A percentile compares a stretch with the other conserved stretches of the same genome.
Conservation (phyloP, 495 filamentous ascomycete species). For the Penicillium argentinense region DNA sequence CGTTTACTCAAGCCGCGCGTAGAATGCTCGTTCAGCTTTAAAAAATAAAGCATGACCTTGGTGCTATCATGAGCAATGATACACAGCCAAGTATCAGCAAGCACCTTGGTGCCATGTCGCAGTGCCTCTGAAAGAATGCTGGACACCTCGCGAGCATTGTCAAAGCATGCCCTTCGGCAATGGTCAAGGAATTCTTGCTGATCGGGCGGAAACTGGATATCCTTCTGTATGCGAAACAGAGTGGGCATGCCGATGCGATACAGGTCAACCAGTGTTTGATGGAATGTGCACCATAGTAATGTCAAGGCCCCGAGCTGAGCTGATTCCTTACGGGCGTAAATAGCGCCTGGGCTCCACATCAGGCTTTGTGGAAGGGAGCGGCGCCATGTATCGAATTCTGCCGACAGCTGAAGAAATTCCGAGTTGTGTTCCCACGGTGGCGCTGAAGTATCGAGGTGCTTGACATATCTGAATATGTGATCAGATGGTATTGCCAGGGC, state of each 20-base stretch:
- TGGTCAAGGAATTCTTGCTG: slow-evolving; percentile 12
- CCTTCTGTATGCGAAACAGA: slow-evolving; percentile 12
- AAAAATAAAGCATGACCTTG: slow-evolving; percentile 18
- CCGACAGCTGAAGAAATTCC: slow-evolving; percentile 9
- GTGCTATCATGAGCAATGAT: slow-evolving; percentile 20
- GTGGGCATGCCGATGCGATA: slow-evolving; percentile 21
- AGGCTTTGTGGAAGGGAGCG: slow-evolving; percentile 10
- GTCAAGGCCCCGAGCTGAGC: slow-evolving; percentile 17
- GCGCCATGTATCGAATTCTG: slow-evolving; percentile 15
- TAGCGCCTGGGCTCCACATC: slow-evolving; percentile 9
- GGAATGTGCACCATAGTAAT: slow-evolving; percentile 19
- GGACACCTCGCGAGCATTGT: slow-evolving; percentile 13
- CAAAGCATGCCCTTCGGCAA: slow-evolving; percentile 13
- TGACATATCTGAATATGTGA: slow-evolving; percentile 11
- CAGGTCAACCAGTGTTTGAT: slow-evolving; percentile 20
- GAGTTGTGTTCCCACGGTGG: slow-evolving; percentile 16
- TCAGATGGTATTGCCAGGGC: no score
- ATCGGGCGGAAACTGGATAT: slow-evolving; percentile 12
- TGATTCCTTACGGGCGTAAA: slow-evolving; percentile 20
- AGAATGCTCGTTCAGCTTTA: slow-evolving; percentile 2
- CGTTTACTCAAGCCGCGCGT: not conserved
- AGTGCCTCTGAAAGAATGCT: slow-evolving; percentile 13
- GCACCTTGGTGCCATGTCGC: slow-evolving; percentile 14
- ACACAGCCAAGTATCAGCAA: slow-evolving; percentile 22
- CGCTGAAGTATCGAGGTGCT: slow-evolving; percentile 12